These are phyloP conservation scores for Fragaria nilgerrensis DNA, from an alignment of 306 rosid species.

Conservation along the genomic window DNA sequence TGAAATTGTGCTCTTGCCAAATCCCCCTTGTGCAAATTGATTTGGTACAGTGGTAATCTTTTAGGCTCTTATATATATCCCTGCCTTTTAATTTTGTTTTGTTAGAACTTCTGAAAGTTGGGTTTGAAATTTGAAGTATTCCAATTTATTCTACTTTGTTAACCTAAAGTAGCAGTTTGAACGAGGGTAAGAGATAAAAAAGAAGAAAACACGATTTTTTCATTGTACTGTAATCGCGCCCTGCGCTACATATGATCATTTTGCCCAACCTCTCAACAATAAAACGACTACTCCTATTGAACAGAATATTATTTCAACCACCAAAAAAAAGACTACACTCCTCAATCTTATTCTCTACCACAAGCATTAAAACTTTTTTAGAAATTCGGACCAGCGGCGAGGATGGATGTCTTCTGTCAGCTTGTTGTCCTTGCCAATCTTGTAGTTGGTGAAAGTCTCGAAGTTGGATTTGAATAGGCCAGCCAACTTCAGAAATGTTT, in stretches of 20 bases:
- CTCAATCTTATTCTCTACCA: background rate
- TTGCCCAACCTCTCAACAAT: background rate
- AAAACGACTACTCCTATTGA: background rate
- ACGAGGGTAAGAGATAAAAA: background rate
- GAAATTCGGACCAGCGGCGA: constrained; percentile 74
- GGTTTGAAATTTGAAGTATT: too few species aligned
- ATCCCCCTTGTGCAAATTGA: too few species aligned
- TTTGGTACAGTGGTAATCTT: too few species aligned
- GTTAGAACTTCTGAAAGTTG: too few species aligned
- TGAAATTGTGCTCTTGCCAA: too few species aligned
- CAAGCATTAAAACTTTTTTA: background rate
- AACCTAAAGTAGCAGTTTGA: too few species aligned
- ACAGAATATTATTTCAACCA: background rate
- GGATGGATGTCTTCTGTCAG: constrained; percentile 79
- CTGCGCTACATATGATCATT: background rate
- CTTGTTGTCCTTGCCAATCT: constrained; percentile 58
- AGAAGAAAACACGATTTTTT: background rate
- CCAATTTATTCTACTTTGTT: too few species aligned
- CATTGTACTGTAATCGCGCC: background rate
- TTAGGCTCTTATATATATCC: too few species aligned
- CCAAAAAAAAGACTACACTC: background rate
- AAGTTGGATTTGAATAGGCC: constrained; percentile 70
- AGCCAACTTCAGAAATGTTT: constrained; percentile 60
- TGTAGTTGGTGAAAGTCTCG: constrained; percentile 57
- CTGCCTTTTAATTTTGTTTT: too few species aligned